These are phyloP conservation scores for Galerina marginata DNA, from an alignment of 768 basidiomycete genomes.

Conservation along the genomic window DNA sequence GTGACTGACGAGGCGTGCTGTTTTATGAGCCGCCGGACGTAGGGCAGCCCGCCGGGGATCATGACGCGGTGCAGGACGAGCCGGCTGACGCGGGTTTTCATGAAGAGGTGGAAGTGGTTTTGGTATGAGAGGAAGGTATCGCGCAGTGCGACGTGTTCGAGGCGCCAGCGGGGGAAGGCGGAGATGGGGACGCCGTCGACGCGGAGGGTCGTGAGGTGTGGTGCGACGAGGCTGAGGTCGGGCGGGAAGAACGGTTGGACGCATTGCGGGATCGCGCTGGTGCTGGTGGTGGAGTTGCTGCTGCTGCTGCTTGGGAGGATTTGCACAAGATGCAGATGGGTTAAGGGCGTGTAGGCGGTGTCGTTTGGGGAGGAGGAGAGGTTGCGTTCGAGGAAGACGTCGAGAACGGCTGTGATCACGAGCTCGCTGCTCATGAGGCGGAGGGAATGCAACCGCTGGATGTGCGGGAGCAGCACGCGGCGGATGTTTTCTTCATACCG, in stretches of 20 bases:
- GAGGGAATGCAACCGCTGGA: conserved; percentile 3
- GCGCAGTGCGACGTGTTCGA: background rate
- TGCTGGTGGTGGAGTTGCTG: background rate
- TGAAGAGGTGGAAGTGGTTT: conserved; percentile 13
- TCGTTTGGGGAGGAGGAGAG: conserved; percentile 3
- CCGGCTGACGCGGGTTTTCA: background rate
- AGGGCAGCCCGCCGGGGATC: conserved; percentile 7
- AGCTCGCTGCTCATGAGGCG: conserved; percentile 4
- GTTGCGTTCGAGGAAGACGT: conserved; percentile 14
- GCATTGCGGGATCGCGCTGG: background rate
- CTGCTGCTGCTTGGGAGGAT: background rate
- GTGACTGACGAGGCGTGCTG: background rate
- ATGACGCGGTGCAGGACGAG: conserved; percentile 7
- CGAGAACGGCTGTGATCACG: conserved; percentile 8
- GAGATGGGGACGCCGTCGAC: conserved; percentile 1
- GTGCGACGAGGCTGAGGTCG: conserved; percentile 11
- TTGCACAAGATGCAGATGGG: conserved; percentile 2
- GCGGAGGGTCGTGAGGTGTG: conserved; percentile 8
- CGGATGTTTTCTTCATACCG: conserved; percentile 3
- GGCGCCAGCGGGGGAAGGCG: conserved; percentile 6
- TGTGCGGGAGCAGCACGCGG: background rate
- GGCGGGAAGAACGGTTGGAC: conserved; percentile 1
- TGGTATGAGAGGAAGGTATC: conserved; percentile 5
- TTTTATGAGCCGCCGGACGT: background rate
- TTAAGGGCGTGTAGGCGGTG: conserved; percentile 1